A percentile compares a stretch with the other conserved stretches of the same genome.
Evolutionary conservation across 2,329 filamentous ascomycete genomes (phyloP).

Genomic region (Cercospora sp.): DNA sequence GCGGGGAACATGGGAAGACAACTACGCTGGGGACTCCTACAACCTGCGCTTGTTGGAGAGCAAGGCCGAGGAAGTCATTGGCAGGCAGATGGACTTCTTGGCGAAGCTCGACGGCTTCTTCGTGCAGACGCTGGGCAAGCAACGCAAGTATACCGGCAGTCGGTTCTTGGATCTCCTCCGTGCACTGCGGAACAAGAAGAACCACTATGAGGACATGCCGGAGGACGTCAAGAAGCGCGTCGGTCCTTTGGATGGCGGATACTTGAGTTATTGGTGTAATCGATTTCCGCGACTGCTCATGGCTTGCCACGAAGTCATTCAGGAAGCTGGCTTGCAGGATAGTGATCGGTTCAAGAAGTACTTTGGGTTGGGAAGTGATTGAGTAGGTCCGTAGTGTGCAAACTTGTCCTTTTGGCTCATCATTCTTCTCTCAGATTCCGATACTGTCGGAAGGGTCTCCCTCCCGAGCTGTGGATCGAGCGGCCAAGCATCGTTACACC

Average conservation of each 20-base stretch:
- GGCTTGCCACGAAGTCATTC: slow-evolving; percentile 73
- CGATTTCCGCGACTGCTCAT: slow-evolving; percentile 78
- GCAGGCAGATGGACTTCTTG: slow-evolving; percentile 70
- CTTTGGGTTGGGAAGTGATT: slow-evolving; percentile 48
- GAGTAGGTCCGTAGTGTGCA: slow-evolving; percentile 2
- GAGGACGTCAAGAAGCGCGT: slow-evolving; percentile 73
- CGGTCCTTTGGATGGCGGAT: slow-evolving; percentile 70
- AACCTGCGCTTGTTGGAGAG: slow-evolving; percentile 62
- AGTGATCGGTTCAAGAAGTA: slow-evolving; percentile 72
- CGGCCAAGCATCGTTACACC: too few species aligned
- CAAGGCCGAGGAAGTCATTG: slow-evolving; percentile 48
- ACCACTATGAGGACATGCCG: slow-evolving; percentile 96
- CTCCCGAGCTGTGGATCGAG: background rate
- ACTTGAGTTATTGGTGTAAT: slow-evolving; percentile 78
- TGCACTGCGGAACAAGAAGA: slow-evolving; percentile 91
- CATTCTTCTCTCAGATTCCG: background rate
- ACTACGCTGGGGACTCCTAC: slow-evolving; percentile 50
- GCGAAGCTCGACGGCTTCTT: slow-evolving; percentile 74
- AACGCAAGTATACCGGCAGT: slow-evolving; percentile 88
- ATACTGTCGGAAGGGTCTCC: background rate
- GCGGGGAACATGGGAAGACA: slow-evolving; percentile 57
- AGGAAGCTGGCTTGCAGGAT: slow-evolving; percentile 63
- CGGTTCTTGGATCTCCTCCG: slow-evolving; percentile 82
- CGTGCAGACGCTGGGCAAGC: slow-evolving; percentile 85
- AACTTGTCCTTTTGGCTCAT: background rate